Percentiles rank a stretch among this genome's conserved stretches.
Conservation (phyloP, 2,329 filamentous ascomycete genomes). For the Fusarium albidum region DNA sequence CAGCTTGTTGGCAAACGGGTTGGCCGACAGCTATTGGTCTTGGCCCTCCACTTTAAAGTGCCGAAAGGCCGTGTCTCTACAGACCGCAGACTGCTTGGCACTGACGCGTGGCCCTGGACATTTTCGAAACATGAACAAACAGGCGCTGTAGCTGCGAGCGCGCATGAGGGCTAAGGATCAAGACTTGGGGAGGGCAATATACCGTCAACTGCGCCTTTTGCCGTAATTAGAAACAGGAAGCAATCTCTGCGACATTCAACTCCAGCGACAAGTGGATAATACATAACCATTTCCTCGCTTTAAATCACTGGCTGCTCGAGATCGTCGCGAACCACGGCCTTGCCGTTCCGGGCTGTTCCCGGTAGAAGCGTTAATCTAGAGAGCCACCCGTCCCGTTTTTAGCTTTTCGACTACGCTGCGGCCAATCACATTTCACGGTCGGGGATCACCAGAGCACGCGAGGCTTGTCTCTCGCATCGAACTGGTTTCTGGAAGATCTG, state of each 20-base stretch:
- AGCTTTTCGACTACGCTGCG: too few relatives aligned
- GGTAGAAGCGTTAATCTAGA: constrained; percentile 35
- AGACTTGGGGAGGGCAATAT: background rate
- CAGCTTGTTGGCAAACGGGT: constrained; percentile 1
- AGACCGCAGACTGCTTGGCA: constrained; percentile 35
- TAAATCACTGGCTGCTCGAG: too few relatives aligned
- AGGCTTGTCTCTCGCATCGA: constrained; percentile 9
- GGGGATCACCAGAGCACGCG: constrained; percentile 9
- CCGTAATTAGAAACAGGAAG: background rate
- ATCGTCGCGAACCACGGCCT: constrained; percentile 12
- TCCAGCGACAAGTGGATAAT: too few relatives aligned
- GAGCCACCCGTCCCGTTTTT: constrained; percentile 7
- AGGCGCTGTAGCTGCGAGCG: background rate
- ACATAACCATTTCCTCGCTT: too few relatives aligned
- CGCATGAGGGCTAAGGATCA: constrained; percentile 12
- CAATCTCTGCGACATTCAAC: background rate
- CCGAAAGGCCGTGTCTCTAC: constrained; percentile 26
- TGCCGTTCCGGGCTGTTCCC: constrained; percentile 14
- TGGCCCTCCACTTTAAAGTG: constrained; percentile 36
- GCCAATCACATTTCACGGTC: background rate
- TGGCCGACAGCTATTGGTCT: constrained; percentile 20
- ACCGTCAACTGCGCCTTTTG: background rate
- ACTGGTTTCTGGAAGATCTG: constrained; percentile 3
- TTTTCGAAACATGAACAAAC: constrained; percentile 25
- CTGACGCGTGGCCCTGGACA: constrained; percentile 30